Evolutionary conservation across 2,329 filamentous ascomycete genomes (phyloP), one percentile per base, ranked within the genome.

Genomic region (Pseudocercospora eumusae): DNA sequence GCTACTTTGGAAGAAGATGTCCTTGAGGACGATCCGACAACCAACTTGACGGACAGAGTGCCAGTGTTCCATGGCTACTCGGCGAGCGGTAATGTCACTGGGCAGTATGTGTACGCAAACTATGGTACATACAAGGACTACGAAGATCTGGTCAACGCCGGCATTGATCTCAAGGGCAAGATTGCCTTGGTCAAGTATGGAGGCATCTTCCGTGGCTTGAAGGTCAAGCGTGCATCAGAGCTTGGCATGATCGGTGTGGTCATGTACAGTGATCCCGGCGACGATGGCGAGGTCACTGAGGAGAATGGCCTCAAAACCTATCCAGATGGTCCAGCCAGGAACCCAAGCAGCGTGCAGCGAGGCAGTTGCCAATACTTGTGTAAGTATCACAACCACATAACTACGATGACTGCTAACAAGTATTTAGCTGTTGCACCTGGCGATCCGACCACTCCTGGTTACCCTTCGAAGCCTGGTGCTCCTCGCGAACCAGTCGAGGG

Each of bases 51-150:
- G 9, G 84, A 92, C 70, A 83, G 91, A 28, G 84, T 98, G 23
- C 92, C 93, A 0, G 93, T 89, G 0, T 98, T 98, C 79, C 93
- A 98, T 73, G 95, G 93, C 57, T 98, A 97, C 76, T 96, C 92
- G 3, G 92, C 92, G 4, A 93, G 83, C 63, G 93, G 93, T 27
- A 96, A 98, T 75, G 93, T 96, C 53, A 97, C 93, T 0, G 92
- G 86, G 2, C 85, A 86, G 13, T 95, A 91, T 67, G 90, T 96
- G 31, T 98, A 89, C 72, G 92, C 91, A 74, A 97, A 97, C 76
- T 96, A 95, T 71, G 93, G 93, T 57, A 95, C 90, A 0, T 96
- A 88, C 73, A 79, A 84, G 66, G 93, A 98, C 74, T 98, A 88
- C 67, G 89, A 95, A 69, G 92, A 96, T 66, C 82, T 98, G 13